Base-by-base conservation (phyloP, 2,329 filamentous ascomycete genomes). In the Verticillium isaacii region DNA sequence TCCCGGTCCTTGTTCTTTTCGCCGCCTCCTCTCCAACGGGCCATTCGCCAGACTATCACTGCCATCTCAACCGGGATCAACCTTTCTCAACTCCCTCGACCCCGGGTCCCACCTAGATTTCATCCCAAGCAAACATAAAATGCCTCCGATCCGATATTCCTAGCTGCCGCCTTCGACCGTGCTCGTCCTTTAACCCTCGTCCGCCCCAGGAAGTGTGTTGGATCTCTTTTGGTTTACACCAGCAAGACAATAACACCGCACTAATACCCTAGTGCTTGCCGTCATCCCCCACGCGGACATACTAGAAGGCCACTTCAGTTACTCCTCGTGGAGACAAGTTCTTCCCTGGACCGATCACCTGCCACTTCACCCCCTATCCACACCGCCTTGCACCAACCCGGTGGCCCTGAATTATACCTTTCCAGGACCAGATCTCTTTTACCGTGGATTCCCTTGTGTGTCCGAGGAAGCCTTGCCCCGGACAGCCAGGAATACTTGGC, bases 371-470 rank as follows among this genome's bases (percentile, higher is more conserved):
- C 55, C 29, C 63, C 32, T 60, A 60, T 56, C 45, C 59, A 66
- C 64, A 66, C 63, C 64, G 64, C 64, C 64, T 61, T 58, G 63
- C 61, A 61, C 63, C 63, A 60, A 63, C 63, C 55, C 56, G 63
- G 61, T 62, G 58, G 62, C 61, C 57, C 56, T 60, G 41, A 61
- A 64, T 57, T 61, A 59, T 61, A 55, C 59, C 57, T 65, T 66
- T 61, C 64, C 64, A 50, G 63, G 63, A 61, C 64, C 62, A 66
- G 60, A 37, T 61, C 59, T 63, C 59, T 58, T 55, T 62, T 66
- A 57, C 65, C 64, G 64, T 65, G 64, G 64, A 64, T 63, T 63
- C 61, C 64, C 64, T 63, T 64, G 64, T 66, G 64, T 65, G 60
- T 61, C 57, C 61, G 61, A 58, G 63, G 61, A 65, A 57, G 25